Percentiles rank a stretch among this genome's conserved stretches.
Evolutionary conservation across 495 filamentous ascomycete species (phyloP).

Genomic region (Tuber magnatum): DNA sequence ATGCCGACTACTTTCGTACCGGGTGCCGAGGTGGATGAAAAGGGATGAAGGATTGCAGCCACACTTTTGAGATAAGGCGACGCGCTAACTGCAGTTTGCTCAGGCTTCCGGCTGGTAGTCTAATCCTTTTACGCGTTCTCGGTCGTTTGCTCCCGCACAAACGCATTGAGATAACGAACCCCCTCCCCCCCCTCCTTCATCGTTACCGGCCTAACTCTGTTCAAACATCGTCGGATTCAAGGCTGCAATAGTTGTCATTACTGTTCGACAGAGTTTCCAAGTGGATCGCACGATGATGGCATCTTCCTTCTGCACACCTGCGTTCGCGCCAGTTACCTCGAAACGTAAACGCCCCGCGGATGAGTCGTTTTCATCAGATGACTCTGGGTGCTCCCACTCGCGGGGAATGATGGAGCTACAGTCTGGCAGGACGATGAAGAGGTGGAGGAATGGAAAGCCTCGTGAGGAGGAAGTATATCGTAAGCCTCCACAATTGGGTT

Average conservation of each 20-base stretch:
- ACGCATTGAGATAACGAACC: neutral
- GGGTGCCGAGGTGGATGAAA: neutral
- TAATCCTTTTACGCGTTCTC: neutral
- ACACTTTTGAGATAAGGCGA: neutral
- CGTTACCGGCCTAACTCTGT: neutral
- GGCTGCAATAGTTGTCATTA: neutral
- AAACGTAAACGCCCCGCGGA: neutral
- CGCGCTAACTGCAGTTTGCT: neutral
- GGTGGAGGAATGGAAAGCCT: conserved; percentile 33
- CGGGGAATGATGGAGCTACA: conserved; percentile 14
- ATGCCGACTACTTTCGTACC: neutral
- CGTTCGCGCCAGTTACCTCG: neutral
- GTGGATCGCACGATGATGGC: neutral
- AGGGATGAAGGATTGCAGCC: neutral
- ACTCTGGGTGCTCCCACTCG: neutral
- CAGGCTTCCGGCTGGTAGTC: neutral
- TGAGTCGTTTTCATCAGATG: neutral
- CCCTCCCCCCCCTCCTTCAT: neutral
- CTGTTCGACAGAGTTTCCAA: neutral
- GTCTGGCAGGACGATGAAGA: conserved; percentile 32
- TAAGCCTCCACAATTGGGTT: conserved; percentile 7
- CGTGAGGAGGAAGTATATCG: conserved; percentile 34
- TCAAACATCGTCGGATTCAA: neutral
- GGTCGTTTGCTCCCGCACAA: neutral
- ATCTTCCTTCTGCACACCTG: neutral